phyloP scores from a whole-genome alignment of 139 green algal genomes.

The Coelastrella sp. region DNA sequence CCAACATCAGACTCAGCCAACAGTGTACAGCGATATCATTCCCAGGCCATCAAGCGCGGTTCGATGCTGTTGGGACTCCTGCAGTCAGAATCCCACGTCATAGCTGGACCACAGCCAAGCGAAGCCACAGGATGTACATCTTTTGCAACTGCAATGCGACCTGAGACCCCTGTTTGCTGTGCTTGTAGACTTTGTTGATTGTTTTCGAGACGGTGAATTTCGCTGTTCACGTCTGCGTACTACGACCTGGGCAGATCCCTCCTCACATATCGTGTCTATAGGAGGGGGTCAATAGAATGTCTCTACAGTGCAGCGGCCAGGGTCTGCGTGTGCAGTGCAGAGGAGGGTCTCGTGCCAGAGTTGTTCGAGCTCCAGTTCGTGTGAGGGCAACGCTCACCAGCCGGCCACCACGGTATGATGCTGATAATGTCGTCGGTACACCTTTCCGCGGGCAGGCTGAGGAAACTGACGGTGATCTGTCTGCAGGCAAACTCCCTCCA shows the following conservation, averaged over 20 bases:
- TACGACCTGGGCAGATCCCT: too few species aligned
- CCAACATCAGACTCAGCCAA: too few species aligned
- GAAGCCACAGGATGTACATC: neutral
- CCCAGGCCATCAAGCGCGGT: neutral
- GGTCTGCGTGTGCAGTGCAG: neutral
- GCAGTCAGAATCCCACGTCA: slow-evolving; percentile 9
- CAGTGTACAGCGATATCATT: too few species aligned
- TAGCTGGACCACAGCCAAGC: neutral
- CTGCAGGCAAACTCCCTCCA: slow-evolving; percentile 11
- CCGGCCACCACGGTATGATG: neutral
- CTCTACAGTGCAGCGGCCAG: neutral
- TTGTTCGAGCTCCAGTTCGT: neutral
- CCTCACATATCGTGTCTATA: too few species aligned
- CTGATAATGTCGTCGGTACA: neutral
- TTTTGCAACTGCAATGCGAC: neutral
- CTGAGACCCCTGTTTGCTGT: neutral
- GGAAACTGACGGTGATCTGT: neutral
- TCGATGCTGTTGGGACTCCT: neutral
- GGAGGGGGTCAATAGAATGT: neutral
- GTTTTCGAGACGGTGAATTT: neutral
- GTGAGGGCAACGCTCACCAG: neutral
- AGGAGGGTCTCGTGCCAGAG: neutral
- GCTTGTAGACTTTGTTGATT: neutral
- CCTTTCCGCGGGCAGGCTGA: neutral
- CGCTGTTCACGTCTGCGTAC: neutral